Conservation (phyloP, 495 filamentous ascomycete genomes). For the Podospora anserina region DNA sequence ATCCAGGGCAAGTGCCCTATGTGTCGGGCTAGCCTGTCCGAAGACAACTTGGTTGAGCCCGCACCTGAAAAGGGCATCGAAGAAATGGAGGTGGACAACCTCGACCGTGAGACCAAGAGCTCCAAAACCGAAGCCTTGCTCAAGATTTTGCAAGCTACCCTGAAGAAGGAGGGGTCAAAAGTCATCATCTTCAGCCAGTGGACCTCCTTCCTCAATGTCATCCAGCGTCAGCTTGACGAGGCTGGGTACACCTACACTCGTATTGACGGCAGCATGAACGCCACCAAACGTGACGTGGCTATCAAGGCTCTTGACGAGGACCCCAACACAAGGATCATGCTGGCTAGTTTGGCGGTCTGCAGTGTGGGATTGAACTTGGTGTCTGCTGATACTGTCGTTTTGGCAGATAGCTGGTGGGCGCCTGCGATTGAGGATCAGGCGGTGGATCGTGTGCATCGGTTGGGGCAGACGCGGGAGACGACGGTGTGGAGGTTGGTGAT, state of each 20-base stretch:
- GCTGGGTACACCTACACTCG: slow-evolving; percentile 64
- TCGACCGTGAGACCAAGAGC: slow-evolving; percentile 64
- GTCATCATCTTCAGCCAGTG: slow-evolving; percentile 91
- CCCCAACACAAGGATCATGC: slow-evolving; percentile 68
- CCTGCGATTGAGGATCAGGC: slow-evolving; percentile 94
- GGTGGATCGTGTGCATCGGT: slow-evolving; percentile 82
- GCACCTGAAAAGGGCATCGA: slow-evolving; percentile 48
- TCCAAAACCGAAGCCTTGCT: slow-evolving; percentile 83
- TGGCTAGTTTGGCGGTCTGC: slow-evolving; percentile 78
- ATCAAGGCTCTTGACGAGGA: slow-evolving; percentile 64
- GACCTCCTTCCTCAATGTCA: slow-evolving; percentile 82
- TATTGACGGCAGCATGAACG: slow-evolving; percentile 80
- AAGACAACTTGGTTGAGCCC: slow-evolving; percentile 61
- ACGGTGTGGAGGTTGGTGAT: slow-evolving; percentile 81
- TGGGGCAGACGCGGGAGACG: slow-evolving; percentile 76
- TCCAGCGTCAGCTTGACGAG: slow-evolving; percentile 65
- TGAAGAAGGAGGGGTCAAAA: slow-evolving; percentile 67
- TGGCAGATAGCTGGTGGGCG: slow-evolving; percentile 87
- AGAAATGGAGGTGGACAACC: slow-evolving; percentile 39
- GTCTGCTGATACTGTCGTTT: slow-evolving; percentile 80
- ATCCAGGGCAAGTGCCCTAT: slow-evolving; percentile 82
- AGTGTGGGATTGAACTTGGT: slow-evolving; percentile 88
- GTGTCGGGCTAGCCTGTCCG: slow-evolving; percentile 72
- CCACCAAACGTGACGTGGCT: slow-evolving; percentile 63
- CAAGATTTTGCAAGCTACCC: slow-evolving; percentile 70